Evolutionary conservation across 2,329 filamentous ascomycete species (phyloP).

Genomic region (Geosmithia morbida): DNA sequence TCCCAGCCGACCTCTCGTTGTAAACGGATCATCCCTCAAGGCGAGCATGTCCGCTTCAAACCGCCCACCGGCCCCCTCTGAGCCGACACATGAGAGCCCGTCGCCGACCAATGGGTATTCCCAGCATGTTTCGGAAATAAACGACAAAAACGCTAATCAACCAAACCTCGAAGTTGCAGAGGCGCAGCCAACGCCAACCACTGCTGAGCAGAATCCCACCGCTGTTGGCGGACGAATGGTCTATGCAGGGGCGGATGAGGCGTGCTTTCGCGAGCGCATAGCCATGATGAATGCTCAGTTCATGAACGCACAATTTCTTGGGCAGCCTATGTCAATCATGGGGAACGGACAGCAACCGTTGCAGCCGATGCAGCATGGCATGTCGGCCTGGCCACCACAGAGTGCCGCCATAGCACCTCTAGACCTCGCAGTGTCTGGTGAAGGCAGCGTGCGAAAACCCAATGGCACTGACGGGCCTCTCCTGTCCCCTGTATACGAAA

Average conservation of each 20-base stretch:
- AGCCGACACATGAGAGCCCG: not conserved
- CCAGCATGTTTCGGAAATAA: not conserved
- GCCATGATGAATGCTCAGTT: slow-evolving; percentile 21
- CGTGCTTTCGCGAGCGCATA: slow-evolving; percentile 26
- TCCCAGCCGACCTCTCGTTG: slow-evolving; percentile 32
- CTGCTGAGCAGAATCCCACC: slow-evolving; percentile 11
- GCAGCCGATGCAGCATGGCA: slow-evolving; percentile 19
- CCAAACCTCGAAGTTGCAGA: not conserved
- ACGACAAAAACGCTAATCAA: not conserved
- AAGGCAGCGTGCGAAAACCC: slow-evolving; percentile 18
- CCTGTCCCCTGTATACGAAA: slow-evolving; percentile 63
- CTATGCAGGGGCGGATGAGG: slow-evolving; percentile 14
- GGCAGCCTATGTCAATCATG: not conserved
- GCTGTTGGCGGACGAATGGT: slow-evolving; percentile 20
- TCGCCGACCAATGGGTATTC: not conserved
- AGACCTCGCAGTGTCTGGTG: slow-evolving; percentile 36
- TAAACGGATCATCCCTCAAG: slow-evolving; percentile 31
- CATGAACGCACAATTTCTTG: slow-evolving; percentile 6
- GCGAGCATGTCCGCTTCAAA: slow-evolving; percentile 13
- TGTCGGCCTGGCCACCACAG: slow-evolving; percentile 25
- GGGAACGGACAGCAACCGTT: not conserved
- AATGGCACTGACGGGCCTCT: slow-evolving; percentile 26
- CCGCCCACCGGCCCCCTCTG: slow-evolving; percentile 5
- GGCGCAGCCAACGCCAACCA: slow-evolving; percentile 4
- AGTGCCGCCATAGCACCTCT: slow-evolving; percentile 38